Base-by-base conservation (phyloP, 129 eudicot species). In the Glebionis coronaria region DNA sequence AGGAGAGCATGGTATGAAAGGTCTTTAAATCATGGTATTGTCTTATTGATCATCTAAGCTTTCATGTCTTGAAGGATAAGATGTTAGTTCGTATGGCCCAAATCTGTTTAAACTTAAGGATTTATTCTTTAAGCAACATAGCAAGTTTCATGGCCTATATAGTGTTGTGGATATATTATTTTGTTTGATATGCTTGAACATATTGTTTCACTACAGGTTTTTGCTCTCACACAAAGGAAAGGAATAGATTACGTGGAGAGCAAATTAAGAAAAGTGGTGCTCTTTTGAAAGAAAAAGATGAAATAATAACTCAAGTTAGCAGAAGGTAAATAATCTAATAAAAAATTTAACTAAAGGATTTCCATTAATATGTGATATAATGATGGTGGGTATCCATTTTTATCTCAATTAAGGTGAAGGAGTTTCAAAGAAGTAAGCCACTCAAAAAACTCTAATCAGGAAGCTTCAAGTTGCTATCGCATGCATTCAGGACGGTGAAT, bases 391-490 rank as follows among this genome's bases (percentile, higher is more conserved):
- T 14, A 31, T 73, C 13, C 31, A 9, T 45, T 38, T 4, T 3
- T 51, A 8, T 27, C 60, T 19, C 27, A 1, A 44, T 51, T 72
- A 75, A 91, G 97, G 97, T 35, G 97, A 91, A 78, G 87, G 80
- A 77, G 94, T 91, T 68, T 91, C 97, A 52, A 91, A 91, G 73
- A 91, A 91, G 80, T 96, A 91, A 83, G 97, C 97, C 83, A 86
- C 88, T 61, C 97, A 91, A 80, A 96, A 91, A 91, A 66, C 90
- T 73, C 86, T 78, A 61, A 91, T 91, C 53, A 79, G 97, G 76
- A 91, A 91, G 75, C 71, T 91, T n/a, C n/a, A n/a, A n/a, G n/a
- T n/a, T n/a, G n/a, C n/a, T n/a, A n/a, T n/a, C n/a, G n/a, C n/a
- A n/a, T n/a, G n/a, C n/a, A n/a, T n/a, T n/a, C n/a, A n/a, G n/a